Evolutionary conservation across 2,329 filamentous ascomycete species (phyloP), one percentile per base, ranked within the genome.

Genomic region (Exophiala lecanii-corni): DNA sequence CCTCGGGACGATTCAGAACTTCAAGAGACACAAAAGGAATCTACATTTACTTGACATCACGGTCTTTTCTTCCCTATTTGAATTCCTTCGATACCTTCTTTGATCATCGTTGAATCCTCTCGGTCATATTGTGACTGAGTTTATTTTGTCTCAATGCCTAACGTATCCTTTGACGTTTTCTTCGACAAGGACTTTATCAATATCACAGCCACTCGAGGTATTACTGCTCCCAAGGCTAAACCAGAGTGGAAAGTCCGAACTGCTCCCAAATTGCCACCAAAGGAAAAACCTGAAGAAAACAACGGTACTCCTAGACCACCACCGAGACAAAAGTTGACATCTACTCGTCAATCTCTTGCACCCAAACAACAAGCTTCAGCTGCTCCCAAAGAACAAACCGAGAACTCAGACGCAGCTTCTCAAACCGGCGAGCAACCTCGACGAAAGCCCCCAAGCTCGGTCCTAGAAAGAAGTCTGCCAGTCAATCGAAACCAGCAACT

Each of bases 171-270:
- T 49, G 55, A 57, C 44, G 51, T 57, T 39, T 56, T 56, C 40
- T 57, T 54, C 21, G 53, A 57, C 41, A 51, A 55, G 43, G 55
- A 57, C 51, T 54, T 57, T 47, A 54, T 57, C 49, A 57, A 57
- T 43, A 41, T 57, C 47, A 56, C 55, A 39, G 53, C 53, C 39
- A 52, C 55, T 36, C 48, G 55, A 50, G 49, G 55, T 33, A 45
- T 53, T 17, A 50, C 43, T 30, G 54, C 53, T 26, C 55, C 55
- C 30, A 56, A 55, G 46, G 55, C 51, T 16, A 57, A 56, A 43
- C 55, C 55, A 18, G 55, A 51, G 37, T 57, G 55, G 55, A 57
- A 58, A 48, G 53, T 55, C 39, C 50, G 54, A 19, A 52, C 55
- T 28, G 50, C 49, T 20, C 55, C 55, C 26, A 57, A 57, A 37